A percentile compares a stretch with the other conserved stretches of the same genome.
Conservation (phyloP, 1,284 basidiomycete genomes). For the Papiliotrema terrestris region DNA sequence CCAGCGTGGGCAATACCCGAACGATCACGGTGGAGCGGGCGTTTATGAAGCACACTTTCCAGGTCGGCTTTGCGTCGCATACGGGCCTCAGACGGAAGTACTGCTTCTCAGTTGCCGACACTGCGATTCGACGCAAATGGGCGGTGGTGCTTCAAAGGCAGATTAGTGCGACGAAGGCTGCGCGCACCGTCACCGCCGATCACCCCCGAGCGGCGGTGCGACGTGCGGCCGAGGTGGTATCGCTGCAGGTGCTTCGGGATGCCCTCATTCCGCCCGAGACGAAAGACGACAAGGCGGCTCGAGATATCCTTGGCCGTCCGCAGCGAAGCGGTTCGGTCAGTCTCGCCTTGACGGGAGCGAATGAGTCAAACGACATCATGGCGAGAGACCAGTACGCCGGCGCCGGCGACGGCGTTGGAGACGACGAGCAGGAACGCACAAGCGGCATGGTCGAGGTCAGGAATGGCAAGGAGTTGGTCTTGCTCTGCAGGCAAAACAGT, state of each 20-base stretch:
- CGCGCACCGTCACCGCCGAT: slow-evolving; percentile 56
- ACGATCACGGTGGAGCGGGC: slow-evolving; percentile 77
- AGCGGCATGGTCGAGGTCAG: slow-evolving; percentile 26
- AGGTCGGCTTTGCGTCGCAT: slow-evolving; percentile 75
- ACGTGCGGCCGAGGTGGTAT: slow-evolving; percentile 64
- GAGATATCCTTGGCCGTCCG: neutral
- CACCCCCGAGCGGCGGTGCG: slow-evolving; percentile 29
- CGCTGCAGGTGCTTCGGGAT: slow-evolving; percentile 78
- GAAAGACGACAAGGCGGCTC: neutral
- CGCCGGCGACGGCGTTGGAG: neutral
- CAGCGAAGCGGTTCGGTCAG: slow-evolving; percentile 6
- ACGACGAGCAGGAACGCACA: neutral
- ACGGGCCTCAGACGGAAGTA: slow-evolving; percentile 70
- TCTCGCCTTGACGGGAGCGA: neutral
- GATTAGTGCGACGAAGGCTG: slow-evolving; percentile 54
- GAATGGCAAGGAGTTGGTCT: slow-evolving; percentile 46
- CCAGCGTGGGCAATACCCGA: slow-evolving; percentile 69
- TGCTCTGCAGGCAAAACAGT: slow-evolving; percentile 48
- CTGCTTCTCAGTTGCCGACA: slow-evolving; percentile 85
- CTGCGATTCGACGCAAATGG: slow-evolving; percentile 70
- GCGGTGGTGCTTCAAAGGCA: slow-evolving; percentile 64
- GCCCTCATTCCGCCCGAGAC: slow-evolving; percentile 58
- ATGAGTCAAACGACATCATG: neutral
- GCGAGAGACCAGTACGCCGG: neutral
- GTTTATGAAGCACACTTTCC: slow-evolving; percentile 92